Evolutionary conservation across 192 early-diverging fungal genomes (phyloP).

Genomic region (Gigaspora rosea): DNA sequence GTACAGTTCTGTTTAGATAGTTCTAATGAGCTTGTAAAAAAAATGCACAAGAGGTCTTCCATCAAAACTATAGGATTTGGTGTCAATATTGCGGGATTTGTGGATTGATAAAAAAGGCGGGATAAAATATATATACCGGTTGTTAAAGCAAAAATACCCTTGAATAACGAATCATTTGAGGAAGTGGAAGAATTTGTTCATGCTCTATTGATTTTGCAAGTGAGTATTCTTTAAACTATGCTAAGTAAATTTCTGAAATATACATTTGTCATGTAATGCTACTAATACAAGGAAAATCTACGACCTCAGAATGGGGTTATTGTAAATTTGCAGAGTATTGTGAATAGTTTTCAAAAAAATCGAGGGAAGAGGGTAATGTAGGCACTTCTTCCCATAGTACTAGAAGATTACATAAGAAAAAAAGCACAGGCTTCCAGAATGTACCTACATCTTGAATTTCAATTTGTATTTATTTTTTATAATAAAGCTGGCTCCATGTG

Average conservation of each 20-base stretch:
- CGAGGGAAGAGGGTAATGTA: neutral
- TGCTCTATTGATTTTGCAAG: slow-evolving; percentile 13
- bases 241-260: neutral
- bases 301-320: neutral
- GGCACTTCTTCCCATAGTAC: neutral
- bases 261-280: neutral
- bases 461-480: too few species aligned
- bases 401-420: slow-evolving; percentile 4
- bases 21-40: neutral
- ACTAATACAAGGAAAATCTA: slow-evolving; percentile 1
- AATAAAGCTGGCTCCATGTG: too few species aligned
- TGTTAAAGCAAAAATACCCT: slow-evolving; percentile 15
- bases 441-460: too few species aligned
- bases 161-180: slow-evolving; percentile 7
- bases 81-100: slow-evolving; percentile 19
- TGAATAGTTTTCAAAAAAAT: slow-evolving; percentile 25
- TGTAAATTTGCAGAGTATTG: slow-evolving; percentile 11
- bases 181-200: slow-evolving; percentile 13
- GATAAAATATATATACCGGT: slow-evolving; percentile 7
- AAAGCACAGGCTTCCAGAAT: too few species aligned
- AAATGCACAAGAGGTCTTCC: neutral
- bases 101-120: slow-evolving; percentile 4
- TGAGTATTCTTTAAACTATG: neutral
- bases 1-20: slow-evolving; percentile 11
- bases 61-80: slow-evolving; percentile 20